Conservation (phyloP, 139 green algal genomes). For the Tetratostichococcus sp. region DNA sequence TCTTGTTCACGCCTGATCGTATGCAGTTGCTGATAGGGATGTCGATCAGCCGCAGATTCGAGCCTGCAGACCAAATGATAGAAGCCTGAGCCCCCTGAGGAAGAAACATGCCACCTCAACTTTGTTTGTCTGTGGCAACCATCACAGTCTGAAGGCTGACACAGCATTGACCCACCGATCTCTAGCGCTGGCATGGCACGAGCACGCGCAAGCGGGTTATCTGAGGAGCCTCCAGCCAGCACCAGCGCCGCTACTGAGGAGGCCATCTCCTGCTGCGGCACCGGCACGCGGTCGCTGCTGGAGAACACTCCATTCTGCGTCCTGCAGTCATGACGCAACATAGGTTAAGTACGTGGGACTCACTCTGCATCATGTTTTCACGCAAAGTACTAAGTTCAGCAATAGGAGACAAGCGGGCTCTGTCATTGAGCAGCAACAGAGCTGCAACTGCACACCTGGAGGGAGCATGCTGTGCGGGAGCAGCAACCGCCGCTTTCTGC, state of each 20-base stretch:
- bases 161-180: conserved; percentile 20
- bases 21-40: conserved; percentile 60
- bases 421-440: no score
- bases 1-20: conserved; percentile 51
- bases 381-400: no score
- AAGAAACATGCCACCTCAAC: no score
- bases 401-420: no score
- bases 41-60: conserved; percentile 42
- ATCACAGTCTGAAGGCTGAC: background rate
- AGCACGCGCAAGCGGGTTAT: conserved; percentile 44
- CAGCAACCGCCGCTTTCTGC: no score
- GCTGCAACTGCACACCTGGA: no score
- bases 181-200: conserved; percentile 50
- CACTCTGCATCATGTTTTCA: no score
- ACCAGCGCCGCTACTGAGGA: conserved; percentile 38
- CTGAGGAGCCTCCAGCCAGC: conserved; percentile 43
- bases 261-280: conserved; percentile 16
- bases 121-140: no score
- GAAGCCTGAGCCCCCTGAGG: no score
- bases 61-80: conserved; percentile 15
- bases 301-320: background rate
- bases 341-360: no score
- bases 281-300: background rate
- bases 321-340: background rate
- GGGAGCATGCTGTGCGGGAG: no score